Evolutionary conservation across 306 rosid species (phyloP).

Genomic region (Lablab purpureus): DNA sequence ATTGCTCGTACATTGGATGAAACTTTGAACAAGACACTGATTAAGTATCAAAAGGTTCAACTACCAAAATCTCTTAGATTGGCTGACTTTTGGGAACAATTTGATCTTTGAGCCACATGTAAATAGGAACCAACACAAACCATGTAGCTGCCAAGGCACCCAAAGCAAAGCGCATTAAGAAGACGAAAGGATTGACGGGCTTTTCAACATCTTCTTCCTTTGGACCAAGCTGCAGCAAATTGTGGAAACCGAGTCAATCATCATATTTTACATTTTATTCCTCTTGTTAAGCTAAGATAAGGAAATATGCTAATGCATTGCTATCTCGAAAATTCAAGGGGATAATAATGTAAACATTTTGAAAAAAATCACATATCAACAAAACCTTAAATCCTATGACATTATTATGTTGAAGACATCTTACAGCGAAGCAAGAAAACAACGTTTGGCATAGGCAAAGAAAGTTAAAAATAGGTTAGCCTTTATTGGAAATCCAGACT

Average conservation of each 20-base stretch:
- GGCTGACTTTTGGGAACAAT: constrained; percentile 91
- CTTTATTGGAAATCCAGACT: constrained; percentile 17
- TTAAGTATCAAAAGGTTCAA: constrained; percentile 35
- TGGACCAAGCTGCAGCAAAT: constrained; percentile 89
- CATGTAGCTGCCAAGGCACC: constrained; percentile 86
- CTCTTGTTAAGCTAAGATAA: constrained; percentile 25
- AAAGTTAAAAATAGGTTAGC: constrained; percentile 4
- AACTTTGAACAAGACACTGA: constrained; percentile 32
- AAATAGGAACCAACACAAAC: constrained; percentile 81
- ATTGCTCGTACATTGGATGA: constrained; percentile 39
- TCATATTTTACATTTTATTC: constrained; percentile 24
- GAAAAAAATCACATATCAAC: background rate
- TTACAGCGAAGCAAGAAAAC: constrained; percentile 20
- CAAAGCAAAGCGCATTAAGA: constrained; percentile 68
- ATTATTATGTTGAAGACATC: constrained; percentile 30
- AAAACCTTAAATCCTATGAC: constrained; percentile 11
- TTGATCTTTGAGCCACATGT: constrained; percentile 94
- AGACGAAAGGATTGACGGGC: constrained; percentile 67
- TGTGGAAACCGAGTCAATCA: constrained; percentile 43
- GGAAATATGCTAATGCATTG: constrained; percentile 7
- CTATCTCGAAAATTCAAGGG: constrained; percentile 23
- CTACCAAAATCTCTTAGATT: constrained; percentile 56
- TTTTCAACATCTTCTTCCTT: constrained; percentile 81
- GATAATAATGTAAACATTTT: constrained; percentile 4
- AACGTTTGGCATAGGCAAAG: constrained; percentile 29